phyloP scores from a whole-genome alignment of 2,329 filamentous ascomycete species.

The Beauveria varroae region DNA sequence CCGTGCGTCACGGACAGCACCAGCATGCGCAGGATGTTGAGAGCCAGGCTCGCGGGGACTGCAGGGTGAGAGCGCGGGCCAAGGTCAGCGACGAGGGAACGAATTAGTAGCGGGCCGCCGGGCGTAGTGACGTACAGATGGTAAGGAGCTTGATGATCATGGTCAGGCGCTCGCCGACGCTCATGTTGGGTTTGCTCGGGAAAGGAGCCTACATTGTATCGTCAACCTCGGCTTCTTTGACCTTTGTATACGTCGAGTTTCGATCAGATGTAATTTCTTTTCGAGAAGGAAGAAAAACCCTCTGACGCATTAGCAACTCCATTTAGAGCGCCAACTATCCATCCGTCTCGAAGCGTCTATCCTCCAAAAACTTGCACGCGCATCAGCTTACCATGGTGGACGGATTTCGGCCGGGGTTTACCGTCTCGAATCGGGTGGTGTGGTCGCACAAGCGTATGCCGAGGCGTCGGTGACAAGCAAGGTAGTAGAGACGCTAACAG shows the following conservation, averaged over 20 bases:
- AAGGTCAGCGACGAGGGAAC: background rate
- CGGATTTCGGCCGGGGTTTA: slow-evolving; percentile 1
- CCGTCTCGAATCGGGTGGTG: background rate
- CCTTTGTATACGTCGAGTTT: background rate
- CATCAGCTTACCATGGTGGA: slow-evolving; percentile 7
- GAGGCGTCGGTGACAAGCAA: background rate
- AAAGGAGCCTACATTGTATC: background rate
- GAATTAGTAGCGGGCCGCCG: background rate
- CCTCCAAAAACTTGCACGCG: background rate
- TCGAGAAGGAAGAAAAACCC: background rate
- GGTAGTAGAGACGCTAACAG: background rate
- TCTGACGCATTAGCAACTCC: background rate
- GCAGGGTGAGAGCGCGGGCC: background rate
- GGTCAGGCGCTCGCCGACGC: slow-evolving; percentile 14
- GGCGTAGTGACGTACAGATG: slow-evolving; percentile 13
- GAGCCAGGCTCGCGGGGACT: slow-evolving; percentile 13
- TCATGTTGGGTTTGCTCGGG: slow-evolving; percentile 16
- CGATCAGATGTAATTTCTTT: background rate
- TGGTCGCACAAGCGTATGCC: background rate
- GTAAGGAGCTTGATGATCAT: slow-evolving; percentile 13
- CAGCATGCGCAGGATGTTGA: slow-evolving; percentile 12
- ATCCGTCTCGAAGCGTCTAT: background rate
- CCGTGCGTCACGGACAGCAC: slow-evolving; percentile 15
- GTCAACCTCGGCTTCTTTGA: background rate
- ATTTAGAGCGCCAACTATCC: no score